Base-by-base conservation (phyloP, 202 grass and related monocot genomes). In the Alloteropsis angusta region DNA sequence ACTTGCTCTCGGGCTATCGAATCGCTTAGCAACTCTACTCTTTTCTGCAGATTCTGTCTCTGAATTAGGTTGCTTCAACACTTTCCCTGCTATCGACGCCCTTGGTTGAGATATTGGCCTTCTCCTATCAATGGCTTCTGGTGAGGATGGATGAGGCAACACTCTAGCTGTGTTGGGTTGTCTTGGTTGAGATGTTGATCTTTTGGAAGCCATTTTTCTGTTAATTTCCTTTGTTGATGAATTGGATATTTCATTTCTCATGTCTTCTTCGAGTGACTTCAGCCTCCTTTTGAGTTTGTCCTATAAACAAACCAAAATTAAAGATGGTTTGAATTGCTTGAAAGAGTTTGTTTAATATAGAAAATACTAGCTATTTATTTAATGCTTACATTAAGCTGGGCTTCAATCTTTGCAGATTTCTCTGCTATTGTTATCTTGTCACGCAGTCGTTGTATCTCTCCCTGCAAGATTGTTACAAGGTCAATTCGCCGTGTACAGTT, bases 231-330 rank as follows among this genome's bases (percentile, higher is more conserved):
- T 95, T 44, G 76, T 47, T 72, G 82, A 54, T 58, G 82, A 22
- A 18, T 72, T 90, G 50, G 68, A 35, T 44, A 54, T 72, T 28
- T 84, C 84, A 49, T 82, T 90, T 87, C 71, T 87, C 84, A 89
- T 68, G 15, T 85, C 86, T 26, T 95, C 84, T 75, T 95, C 92
- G 21, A 99, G 49, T 60, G 85, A 87, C 65, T 91, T 99, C 38
- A 98, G 17, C 52, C 88, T 91, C 58, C 79, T 82, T 80, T 90
- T 89, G 60, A 98, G 85, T 75, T 95, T 98, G 3, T 98, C 91
- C 96, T 99, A 54, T 50, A 85, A 61, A 84, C 22, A 26, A 84
- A 18, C n/a, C 15, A 11, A 72, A 65, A 65, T 62, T 65, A 28
- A 38, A 78, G 21, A 23, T 67, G n/a, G 5, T 35, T 42, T 53